Evolutionary conservation across 2,329 filamentous ascomycete genomes (phyloP).

Genomic region (Remersonia thermophila): DNA sequence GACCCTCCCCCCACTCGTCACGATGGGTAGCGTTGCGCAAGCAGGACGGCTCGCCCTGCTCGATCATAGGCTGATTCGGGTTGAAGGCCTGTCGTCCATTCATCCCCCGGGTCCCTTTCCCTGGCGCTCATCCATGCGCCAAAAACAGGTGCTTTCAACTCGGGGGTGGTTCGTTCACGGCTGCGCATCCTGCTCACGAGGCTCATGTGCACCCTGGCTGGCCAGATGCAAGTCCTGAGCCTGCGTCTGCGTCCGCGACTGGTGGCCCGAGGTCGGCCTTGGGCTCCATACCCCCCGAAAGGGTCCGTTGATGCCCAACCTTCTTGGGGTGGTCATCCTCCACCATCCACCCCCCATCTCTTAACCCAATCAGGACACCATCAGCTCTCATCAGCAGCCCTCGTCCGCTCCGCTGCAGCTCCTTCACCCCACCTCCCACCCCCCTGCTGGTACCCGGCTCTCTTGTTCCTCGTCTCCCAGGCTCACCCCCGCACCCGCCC

Average conservation of each 20-base stretch:
- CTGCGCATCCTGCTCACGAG: slow-evolving; percentile 13
- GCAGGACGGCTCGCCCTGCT: too few species aligned
- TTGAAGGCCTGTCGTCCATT: not conserved
- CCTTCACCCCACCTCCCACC: not conserved
- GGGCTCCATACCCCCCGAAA: slow-evolving; percentile 22
- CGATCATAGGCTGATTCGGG: too few species aligned
- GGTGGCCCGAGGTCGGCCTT: slow-evolving; percentile 15
- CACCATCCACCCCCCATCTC: slow-evolving; percentile 19
- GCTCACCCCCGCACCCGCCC: slow-evolving; percentile 2
- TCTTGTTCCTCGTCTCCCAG: slow-evolving; percentile 4
- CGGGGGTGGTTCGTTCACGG: not conserved
- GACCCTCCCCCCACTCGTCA: too few species aligned
- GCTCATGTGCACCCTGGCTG: slow-evolving; percentile 11
- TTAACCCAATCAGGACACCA: slow-evolving; percentile 15
- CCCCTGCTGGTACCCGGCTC: slow-evolving; percentile 9
- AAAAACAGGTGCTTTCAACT: too few species aligned
- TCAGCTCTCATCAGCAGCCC: slow-evolving; percentile 6
- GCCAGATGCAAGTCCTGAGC: slow-evolving; percentile 1
- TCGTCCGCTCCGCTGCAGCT: slow-evolving; percentile 4
- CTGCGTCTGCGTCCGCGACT: slow-evolving; percentile 15
- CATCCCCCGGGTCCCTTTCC: too few species aligned
- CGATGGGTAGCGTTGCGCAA: not conserved
- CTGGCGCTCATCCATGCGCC: too few species aligned
- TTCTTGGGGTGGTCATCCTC: slow-evolving; percentile 18
- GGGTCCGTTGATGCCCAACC: slow-evolving; percentile 23